Percentiles rank a stretch among this genome's conserved stretches.
phyloP scores from a whole-genome alignment of 1,139 yeast species.

The Wickerhamomyces sp. region DNA sequence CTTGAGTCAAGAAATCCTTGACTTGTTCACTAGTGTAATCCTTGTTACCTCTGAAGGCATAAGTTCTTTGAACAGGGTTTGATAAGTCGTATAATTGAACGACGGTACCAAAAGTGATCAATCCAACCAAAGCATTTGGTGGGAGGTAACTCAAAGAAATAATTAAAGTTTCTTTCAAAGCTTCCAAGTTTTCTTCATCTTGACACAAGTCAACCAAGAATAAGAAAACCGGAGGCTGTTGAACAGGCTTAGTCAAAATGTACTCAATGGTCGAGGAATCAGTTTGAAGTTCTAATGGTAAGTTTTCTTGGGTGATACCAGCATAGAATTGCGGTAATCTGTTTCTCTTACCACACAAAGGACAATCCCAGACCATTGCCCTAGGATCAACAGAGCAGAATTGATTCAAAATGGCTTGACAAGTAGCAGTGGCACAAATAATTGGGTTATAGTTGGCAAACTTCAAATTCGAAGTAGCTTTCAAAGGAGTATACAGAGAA shows the following conservation, averaged over 20 bases:
- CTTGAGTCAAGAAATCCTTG: constrained; percentile 56
- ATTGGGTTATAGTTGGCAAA: constrained; percentile 89
- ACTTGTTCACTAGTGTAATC: constrained; percentile 77
- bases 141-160: constrained; percentile 83
- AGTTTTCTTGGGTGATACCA: constrained; percentile 73
- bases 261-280: constrained; percentile 87
- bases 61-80: constrained; percentile 71
- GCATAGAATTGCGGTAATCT: constrained; percentile 89
- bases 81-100: constrained; percentile 91
- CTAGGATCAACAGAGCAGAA: constrained; percentile 80
- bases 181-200: constrained; percentile 86
- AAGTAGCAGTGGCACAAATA: constrained; percentile 70
- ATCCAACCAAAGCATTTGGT: constrained; percentile 87
- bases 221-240: constrained; percentile 87
- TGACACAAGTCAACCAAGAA: constrained; percentile 93
- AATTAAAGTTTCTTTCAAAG: constrained; percentile 82
- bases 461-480: constrained; percentile 72
- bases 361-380: constrained; percentile 87
- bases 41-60: constrained; percentile 89
- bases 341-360: constrained; percentile 77
- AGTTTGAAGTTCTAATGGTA: constrained; percentile 83
- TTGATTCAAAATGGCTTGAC: constrained; percentile 87
- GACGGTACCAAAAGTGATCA: constrained; percentile 92
- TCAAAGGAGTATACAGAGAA: constrained; percentile 88
- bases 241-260: constrained; percentile 82